Evolutionary conservation across 352 stramenopile species (phyloP), one percentile per base, ranked within the genome.

Genomic region (Phytopythium aichiense): DNA sequence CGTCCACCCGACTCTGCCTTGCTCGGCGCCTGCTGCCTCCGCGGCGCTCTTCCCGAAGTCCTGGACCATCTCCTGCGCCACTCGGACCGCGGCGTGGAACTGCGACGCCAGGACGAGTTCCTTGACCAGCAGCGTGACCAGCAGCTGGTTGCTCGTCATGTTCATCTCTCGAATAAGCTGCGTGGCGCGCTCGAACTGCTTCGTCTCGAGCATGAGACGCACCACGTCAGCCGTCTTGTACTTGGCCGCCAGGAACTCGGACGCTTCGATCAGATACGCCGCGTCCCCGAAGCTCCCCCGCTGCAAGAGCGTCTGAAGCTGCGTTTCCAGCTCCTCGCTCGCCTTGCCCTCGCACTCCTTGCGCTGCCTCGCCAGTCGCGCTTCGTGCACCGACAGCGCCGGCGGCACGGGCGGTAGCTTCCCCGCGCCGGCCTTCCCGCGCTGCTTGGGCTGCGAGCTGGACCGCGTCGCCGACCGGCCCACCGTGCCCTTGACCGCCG

Each of bases 71-170:
- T 95, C 87, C 64, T 94, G 83, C 23, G 84, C 83, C 42, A 89
- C 79, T 22, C 82, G 78, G 37, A 94, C 75, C 7, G 87, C 84
- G 7, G 83, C 65, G 43, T 87, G 69, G 58, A 95, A 95, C 28
- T 90, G 81, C 40, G 69, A 57, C 22, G 67, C 71, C 18, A 77
- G 79, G 38, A 94, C 81, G 45, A 90, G 74, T 58, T 92, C 84
- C 60, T 89, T 93, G 53, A 95, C 85, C 13, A 93, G 77, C 40
- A 94, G 70, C 63, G 83, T 94, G 25, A 95, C 81, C 11, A 93
- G 81, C n/a, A 76, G 61, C 60, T 91, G 81, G 57, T 92, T 91
- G 25, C 61, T 48, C 22, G 86, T 67, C 52, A 94, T 50, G 31
- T 90, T 83, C 54, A 94, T 66, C 45, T 91, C 83, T 45, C 84